Conservation (phyloP, 345 rosid species). For the Bretschneidera sinensis region DNA sequence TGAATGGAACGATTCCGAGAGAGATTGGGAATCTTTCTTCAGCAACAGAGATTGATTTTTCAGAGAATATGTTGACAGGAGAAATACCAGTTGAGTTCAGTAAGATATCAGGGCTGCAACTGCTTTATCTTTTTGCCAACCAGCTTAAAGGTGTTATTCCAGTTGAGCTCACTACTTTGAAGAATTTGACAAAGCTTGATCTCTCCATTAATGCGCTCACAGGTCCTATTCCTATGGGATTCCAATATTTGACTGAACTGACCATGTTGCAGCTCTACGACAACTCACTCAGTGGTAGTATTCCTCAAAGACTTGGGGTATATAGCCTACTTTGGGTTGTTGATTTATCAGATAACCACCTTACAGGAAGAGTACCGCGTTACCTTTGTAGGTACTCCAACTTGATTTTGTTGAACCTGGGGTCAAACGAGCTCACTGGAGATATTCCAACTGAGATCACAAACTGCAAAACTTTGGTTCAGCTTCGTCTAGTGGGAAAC, state of each 20-base stretch:
- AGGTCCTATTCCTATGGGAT: slow-evolving; percentile 67
- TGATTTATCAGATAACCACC: slow-evolving; percentile 64
- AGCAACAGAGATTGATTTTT: slow-evolving; percentile 74
- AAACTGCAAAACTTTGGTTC: slow-evolving; percentile 56
- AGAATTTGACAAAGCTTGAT: slow-evolving; percentile 69
- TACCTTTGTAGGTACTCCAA: slow-evolving; percentile 51
- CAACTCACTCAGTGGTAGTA: slow-evolving; percentile 59
- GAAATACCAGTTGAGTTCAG: slow-evolving; percentile 68
- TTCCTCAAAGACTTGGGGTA: slow-evolving; percentile 67
- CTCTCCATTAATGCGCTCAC: slow-evolving; percentile 70
- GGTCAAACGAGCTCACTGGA: slow-evolving; percentile 65
- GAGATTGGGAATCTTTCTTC: slow-evolving; percentile 73
- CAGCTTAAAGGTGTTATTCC: slow-evolving; percentile 64
- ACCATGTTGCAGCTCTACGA: slow-evolving; percentile 70
- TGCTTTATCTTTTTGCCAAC: slow-evolving; percentile 87
- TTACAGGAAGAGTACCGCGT: slow-evolving; percentile 62
- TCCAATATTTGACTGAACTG: slow-evolving; percentile 57
- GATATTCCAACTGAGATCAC: slow-evolving; percentile 56
- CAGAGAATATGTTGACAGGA: slow-evolving; percentile 67
- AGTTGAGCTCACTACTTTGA: slow-evolving; percentile 55
- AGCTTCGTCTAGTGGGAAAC: slow-evolving; percentile 63
- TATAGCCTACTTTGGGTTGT: slow-evolving; percentile 72
- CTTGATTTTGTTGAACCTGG: slow-evolving; percentile 59
- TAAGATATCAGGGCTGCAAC: slow-evolving; percentile 44
- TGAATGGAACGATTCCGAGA: slow-evolving; percentile 73